Evolutionary conservation across 1,284 basidiomycete species (phyloP).

Genomic region (Phellopilus nigrolimitatus): DNA sequence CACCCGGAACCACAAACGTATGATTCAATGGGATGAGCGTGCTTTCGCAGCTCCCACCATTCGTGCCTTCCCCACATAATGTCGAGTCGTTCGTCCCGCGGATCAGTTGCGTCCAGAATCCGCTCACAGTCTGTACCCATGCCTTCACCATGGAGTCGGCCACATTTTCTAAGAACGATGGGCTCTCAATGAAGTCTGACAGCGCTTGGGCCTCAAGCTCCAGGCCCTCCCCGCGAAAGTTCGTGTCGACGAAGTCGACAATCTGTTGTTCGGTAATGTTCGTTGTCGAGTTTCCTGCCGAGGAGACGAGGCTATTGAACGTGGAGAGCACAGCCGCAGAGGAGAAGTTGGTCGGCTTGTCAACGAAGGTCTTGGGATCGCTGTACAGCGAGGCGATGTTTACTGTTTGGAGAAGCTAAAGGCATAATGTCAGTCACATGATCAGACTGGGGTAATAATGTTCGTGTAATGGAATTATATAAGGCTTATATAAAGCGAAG

Average conservation of each 20-base stretch:
- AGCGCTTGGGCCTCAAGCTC: constrained; percentile 69
- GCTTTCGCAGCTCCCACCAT: constrained; percentile 65
- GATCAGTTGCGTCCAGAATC: constrained; percentile 79
- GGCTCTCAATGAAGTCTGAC: constrained; percentile 56
- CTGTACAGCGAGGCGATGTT: constrained; percentile 72
- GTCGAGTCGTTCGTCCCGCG: constrained; percentile 67
- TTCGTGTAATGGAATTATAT: too few species aligned
- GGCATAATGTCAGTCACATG: too few species aligned
- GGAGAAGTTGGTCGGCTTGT: constrained; percentile 77
- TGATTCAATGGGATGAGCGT: constrained; percentile 86
- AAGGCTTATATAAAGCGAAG: too few species aligned
- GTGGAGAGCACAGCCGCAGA: constrained; percentile 64
- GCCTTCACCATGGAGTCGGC: constrained; percentile 66
- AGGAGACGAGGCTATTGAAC: constrained; percentile 33
- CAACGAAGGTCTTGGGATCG: constrained; percentile 88
- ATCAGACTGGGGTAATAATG: too few species aligned
- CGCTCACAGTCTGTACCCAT: constrained; percentile 75
- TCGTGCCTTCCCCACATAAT: constrained; percentile 50
- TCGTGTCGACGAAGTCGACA: constrained; percentile 66
- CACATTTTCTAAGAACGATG: constrained; percentile 70
- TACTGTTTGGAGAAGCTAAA: constrained; percentile 76
- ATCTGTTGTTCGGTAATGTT: constrained; percentile 54
- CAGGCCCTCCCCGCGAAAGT: constrained; percentile 82
- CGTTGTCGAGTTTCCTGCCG: constrained; percentile 25
- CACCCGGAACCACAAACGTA: constrained; percentile 86